Percentiles rank a stretch among this genome's conserved stretches.
Conservation (phyloP, 306 rosid species). For the Rosa multiflora region DNA sequence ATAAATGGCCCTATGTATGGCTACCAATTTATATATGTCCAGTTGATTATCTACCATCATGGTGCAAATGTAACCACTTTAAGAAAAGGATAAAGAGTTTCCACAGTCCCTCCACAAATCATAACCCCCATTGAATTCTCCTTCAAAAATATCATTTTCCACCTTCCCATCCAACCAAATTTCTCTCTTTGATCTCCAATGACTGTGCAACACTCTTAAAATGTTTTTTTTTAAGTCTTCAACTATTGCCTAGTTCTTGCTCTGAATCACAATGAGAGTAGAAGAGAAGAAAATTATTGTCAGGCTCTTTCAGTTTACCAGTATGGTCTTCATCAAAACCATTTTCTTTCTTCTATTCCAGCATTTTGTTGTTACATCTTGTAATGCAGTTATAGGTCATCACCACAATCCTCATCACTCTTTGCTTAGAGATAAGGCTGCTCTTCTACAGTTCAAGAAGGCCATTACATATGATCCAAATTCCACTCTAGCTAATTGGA, state of each 20-base stretch:
- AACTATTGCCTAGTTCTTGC: not conserved
- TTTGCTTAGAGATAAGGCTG: slow-evolving; percentile 44
- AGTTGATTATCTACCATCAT: slow-evolving; percentile 37
- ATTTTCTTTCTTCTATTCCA: slow-evolving; percentile 45
- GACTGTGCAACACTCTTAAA: not conserved
- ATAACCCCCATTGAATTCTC: slow-evolving; percentile 5
- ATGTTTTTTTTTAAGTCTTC: not conserved
- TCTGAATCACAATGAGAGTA: slow-evolving; percentile 25
- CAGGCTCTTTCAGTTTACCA: not conserved
- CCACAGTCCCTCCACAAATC: slow-evolving; percentile 22
- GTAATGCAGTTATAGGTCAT: slow-evolving; percentile 24
- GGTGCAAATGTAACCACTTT: not conserved
- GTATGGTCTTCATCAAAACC: slow-evolving; percentile 39
- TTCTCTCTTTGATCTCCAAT: not conserved
- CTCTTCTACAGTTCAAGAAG: slow-evolving; percentile 52
- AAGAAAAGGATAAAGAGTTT: not conserved
- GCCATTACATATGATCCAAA: slow-evolving; percentile 43
- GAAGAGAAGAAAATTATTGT: not conserved
- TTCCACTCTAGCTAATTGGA: slow-evolving; percentile 56
- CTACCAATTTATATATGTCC: slow-evolving; percentile 11
- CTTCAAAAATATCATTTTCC: slow-evolving; percentile 8
- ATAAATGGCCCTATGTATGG: slow-evolving; percentile 15
- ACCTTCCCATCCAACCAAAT: not conserved
- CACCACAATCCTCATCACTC: slow-evolving; percentile 39
- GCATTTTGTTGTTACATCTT: slow-evolving; percentile 27